Evolutionary conservation across 306 rosid genomes (phyloP).

Genomic region (Macrotyloma uniflorum): DNA sequence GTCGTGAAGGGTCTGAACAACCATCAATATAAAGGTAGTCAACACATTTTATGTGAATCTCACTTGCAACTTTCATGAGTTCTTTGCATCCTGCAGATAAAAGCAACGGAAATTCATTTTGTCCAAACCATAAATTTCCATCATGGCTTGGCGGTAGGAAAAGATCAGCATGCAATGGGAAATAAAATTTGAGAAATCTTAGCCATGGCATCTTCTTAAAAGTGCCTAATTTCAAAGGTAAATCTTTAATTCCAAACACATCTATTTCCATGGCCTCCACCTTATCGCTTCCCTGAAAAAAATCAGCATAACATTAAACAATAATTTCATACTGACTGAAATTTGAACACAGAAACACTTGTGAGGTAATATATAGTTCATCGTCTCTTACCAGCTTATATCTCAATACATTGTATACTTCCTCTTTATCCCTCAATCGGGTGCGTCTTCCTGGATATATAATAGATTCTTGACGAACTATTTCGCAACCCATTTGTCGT

Average conservation of each 20-base stretch:
- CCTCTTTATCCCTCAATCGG: not conserved
- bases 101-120: not conserved
- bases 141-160: not conserved
- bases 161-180: constrained; percentile 16
- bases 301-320: not conserved
- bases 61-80: not conserved
- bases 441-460: not conserved
- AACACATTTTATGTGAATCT: not conserved
- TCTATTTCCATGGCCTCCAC: constrained; percentile 22
- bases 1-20: not conserved
- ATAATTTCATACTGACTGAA: not conserved
- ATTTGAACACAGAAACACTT: not conserved
- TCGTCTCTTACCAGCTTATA: not conserved
- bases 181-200: constrained; percentile 1
- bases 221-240: not conserved
- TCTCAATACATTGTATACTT: not conserved
- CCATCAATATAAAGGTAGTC: fast-evolving
- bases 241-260: not conserved
- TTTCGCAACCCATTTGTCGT: not conserved
- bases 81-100: not conserved
- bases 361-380: not conserved
- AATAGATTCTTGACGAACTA: constrained; percentile 23
- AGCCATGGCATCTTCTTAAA: constrained; percentile 6
- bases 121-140: not conserved
- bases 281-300: not conserved